These are phyloP conservation scores for Fomitopsis palustris DNA, from an alignment of 1,284 basidiomycete species.

Conservation along the genomic window DNA sequence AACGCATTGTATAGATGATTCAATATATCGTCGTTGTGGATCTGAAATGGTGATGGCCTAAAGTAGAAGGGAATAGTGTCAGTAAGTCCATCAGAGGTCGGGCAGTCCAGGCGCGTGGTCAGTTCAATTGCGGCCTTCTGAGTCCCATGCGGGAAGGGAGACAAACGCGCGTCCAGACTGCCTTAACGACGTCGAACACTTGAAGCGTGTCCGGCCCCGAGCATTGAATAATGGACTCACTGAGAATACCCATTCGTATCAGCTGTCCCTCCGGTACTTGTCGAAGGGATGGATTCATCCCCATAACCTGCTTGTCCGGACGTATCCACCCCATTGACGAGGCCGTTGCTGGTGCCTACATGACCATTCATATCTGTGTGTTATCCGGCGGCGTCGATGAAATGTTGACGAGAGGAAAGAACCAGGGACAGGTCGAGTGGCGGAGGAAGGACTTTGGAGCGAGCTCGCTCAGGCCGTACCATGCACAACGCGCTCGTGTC, in stretches of 20 bases:
- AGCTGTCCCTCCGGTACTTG: constrained; percentile 14
- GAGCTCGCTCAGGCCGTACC: background rate
- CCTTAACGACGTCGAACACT: background rate
- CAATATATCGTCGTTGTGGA: constrained; percentile 69
- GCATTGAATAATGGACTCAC: constrained; percentile 17
- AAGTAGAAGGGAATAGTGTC: background rate
- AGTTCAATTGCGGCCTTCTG: background rate
- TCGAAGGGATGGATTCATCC: constrained; percentile 22
- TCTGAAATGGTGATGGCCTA: constrained; percentile 39
- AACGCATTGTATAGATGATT: constrained; percentile 75
- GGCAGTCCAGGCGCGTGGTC: background rate
- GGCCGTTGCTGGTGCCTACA: constrained; percentile 29
- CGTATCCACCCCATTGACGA: constrained; percentile 15
- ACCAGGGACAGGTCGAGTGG: background rate
- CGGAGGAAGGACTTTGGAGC: background rate
- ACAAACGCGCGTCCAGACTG: background rate
- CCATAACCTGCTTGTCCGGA: constrained; percentile 18
- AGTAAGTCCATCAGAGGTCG: background rate
- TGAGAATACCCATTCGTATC: constrained; percentile 26
- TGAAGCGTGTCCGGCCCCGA: background rate
- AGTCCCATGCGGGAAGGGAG: background rate
- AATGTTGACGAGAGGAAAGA: background rate
- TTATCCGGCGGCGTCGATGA: background rate
- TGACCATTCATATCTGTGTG: constrained; percentile 27
- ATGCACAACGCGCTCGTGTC: background rate